Evolutionary conservation across 495 filamentous ascomycete species (phyloP), one percentile per base, ranked within the genome.

Genomic region (Melanomma pulvis-pyrius): DNA sequence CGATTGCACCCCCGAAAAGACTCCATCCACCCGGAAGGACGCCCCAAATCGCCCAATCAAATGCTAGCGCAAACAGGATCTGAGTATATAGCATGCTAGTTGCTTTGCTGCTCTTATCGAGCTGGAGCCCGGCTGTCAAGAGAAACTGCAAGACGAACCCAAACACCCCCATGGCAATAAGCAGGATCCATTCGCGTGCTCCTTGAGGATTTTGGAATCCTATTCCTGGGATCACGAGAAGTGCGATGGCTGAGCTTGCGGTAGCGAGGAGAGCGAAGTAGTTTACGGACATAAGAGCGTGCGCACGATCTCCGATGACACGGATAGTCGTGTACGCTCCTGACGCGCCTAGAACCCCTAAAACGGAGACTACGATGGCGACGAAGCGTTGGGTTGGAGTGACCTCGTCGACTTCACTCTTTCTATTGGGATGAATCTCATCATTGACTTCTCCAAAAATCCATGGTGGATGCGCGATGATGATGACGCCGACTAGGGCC

Each of bases 101-200:
- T 7, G 58, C 58, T 21, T 36, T 61, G 17, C 30, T 9, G 8
- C 24, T 36, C 13, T 44, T 50, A 8, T 61, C 58, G 7, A 26
- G 22, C 26, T 61, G 58, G 4, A 61, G 24, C 4, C 58, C 58
- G 7, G 22, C 58, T 2, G 58, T 61, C 2, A 61, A 21, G 1
- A 61, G 46, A 22, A 61, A 61, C 58, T 61, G 58, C 26, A 61
- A 29, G 6, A 61, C 13, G 30, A 61, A 61, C 17, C 58, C 58
- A 19, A 36, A 28, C 1, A 61, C 22, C 12, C 58, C 58, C 19
- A 61, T 48, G 13, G 32, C 2, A 19, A 36, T 24, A 9, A 61
- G 22, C 39, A 61, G 44, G 30, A 15, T 22, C 58, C 58, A 61
- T 61, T 61, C 24, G 6, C 22, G 25, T 3, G 22, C 6, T n/a